phyloP scores from a whole-genome alignment of 495 filamentous ascomycete species.

The Xylaria nigripes region DNA sequence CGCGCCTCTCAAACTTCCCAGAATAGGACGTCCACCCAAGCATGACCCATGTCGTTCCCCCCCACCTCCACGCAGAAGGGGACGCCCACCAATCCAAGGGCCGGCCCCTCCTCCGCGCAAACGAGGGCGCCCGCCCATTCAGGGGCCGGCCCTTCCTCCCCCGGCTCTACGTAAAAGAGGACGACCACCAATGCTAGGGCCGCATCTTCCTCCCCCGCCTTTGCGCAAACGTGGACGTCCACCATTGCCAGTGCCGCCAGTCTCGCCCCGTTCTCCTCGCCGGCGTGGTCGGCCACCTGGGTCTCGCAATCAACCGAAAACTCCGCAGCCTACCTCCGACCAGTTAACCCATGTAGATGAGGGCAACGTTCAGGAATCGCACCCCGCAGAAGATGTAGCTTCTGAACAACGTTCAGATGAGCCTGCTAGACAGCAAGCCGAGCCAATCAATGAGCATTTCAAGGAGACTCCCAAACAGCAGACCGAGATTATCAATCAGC shows the following conservation, averaged over 20 bases:
- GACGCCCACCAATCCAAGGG: neutral
- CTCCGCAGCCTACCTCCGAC: neutral
- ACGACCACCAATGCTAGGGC: neutral
- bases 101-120: neutral
- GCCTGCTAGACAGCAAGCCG: too few species aligned
- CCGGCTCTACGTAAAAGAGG: neutral
- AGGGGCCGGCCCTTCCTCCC: neutral
- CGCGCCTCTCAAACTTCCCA: neutral
- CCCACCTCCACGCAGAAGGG: neutral
- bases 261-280: neutral
- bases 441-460: too few species aligned
- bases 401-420: too few species aligned
- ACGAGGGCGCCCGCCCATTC: neutral
- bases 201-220: neutral
- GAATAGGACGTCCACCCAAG: neutral
- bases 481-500: too few species aligned
- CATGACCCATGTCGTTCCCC: neutral
- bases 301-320: neutral
- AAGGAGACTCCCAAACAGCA: too few species aligned
- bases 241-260: neutral
- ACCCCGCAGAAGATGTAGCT: too few species aligned
- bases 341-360: too few species aligned
- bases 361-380: too few species aligned
- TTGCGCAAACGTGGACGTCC: slow-evolving; percentile 1
- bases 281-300: neutral